Evolutionary conservation across 768 basidiomycete species (phyloP), one percentile per base, ranked within the genome.

Genomic region (Termitomyces sp.): DNA sequence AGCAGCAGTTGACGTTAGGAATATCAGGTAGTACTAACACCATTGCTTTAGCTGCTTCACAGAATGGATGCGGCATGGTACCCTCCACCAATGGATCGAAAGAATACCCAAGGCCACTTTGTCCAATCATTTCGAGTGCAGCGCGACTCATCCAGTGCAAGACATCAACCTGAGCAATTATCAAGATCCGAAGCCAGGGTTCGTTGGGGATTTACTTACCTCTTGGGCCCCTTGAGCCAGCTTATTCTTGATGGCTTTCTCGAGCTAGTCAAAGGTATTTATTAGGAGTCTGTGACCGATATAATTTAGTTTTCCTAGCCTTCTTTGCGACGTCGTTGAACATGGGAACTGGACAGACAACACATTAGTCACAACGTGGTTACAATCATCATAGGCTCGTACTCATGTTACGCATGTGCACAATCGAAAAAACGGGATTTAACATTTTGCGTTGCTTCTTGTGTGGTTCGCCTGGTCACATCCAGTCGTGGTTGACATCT

Each of bases 321-420:
- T 64, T 66, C 22, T 64, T 54, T 7, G 66, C 56, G n/a, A 66
- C 59, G 6, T 65, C 58, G 16, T 60, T 58, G 20, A 66, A 60
- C 9, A 64, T 57, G 35, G 63, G 58, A 24, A 61, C 63, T 66
- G 9, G 24, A 15, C 28, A 18, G 52, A 36, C 15, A 7, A 22
- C 8, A 20, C 4, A 22, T n/a, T 1, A 46, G 11, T 46, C 22
- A 46, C 35, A 8, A 36, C 3, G 33, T 51, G 49, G 32, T 33
- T 2, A 11, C 8, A 51, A 24, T 56, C 6, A 33, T 12, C 4
- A 56, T 45, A 58, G 3, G 12, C 15, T 3, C n/a, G 9, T 55
- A 63, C 59, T 53, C 59, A 66, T 49, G 12, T 61, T 32, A 42
- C 62, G 59, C 62, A 66, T 60, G 40, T 63, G 60, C 13, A 45